Percentiles rank a stretch among this genome's conserved stretches.
Conservation (phyloP, 2,329 filamentous ascomycete species). For the Ophiostoma quercus region DNA sequence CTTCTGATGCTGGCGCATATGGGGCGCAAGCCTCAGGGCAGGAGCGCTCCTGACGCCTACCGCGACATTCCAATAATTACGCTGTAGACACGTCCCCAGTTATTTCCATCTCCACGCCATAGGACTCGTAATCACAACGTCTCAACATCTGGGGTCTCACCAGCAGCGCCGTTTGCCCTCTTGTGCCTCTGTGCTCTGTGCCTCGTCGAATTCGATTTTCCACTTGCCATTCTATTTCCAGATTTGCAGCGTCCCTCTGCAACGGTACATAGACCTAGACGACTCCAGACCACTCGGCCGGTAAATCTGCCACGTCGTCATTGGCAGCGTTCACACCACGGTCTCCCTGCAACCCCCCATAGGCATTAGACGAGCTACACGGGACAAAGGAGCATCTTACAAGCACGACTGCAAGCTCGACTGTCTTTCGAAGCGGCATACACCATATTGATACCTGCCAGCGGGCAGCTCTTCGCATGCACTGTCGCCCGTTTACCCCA, state of each 20-base stretch:
- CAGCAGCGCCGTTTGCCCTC: neutral
- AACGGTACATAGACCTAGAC: constrained; percentile 6
- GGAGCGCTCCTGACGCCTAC: constrained; percentile 5
- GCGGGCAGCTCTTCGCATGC: constrained; percentile 3
- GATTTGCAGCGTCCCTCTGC: constrained; percentile 12
- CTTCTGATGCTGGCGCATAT: neutral
- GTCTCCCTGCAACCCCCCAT: neutral
- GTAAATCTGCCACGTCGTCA: constrained; percentile 12
- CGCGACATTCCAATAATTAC: neutral
- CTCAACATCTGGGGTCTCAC: constrained; percentile 17
- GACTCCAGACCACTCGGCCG: neutral
- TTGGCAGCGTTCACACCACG: constrained; percentile 5
- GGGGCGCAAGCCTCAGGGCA: neutral
- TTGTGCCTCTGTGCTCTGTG: neutral
- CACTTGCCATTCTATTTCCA: neutral
- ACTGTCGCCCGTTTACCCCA: neutral
- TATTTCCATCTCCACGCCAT: constrained; percentile 5
- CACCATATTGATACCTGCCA: neutral
- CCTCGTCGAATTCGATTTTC: neutral
- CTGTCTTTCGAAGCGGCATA: neutral
- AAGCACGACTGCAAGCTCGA: neutral
- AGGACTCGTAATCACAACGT: constrained; percentile 22
- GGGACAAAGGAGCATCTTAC: neutral
- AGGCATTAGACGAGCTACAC: neutral
- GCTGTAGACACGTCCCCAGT: neutral